Base-by-base conservation (phyloP, 148 eudicot genomes). In the Gaultheria prostrata region DNA sequence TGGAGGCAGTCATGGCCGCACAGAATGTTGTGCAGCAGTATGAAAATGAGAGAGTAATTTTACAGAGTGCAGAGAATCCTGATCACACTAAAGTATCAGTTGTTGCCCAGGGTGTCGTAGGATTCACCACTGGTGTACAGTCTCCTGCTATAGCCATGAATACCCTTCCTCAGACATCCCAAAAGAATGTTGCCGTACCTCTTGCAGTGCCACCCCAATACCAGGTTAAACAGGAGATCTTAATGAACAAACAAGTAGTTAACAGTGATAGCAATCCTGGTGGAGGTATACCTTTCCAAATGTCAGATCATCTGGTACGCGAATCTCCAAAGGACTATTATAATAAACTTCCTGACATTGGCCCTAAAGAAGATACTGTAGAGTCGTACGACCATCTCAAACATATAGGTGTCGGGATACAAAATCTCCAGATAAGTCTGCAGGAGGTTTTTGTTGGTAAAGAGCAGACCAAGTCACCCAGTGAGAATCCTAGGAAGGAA, bases 401-500 rank as follows among this genome's bases (percentile, higher is more conserved):
- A 79, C 93, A 90, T 76, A 86, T 90, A 61, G 94, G 90, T 65
- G 86, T 87, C 72, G 86, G 85, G 86, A 87, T 87, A 88, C 93
- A 91, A 84, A 87, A 89, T 88, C 84, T 90, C 81, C 85, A 20
- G 53, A 51, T 90, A 65, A 82, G 82, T 51, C 92, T 91, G 20
- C 73, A 87, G 39, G 95, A 91, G 39, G 67, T 83, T 78, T 56
- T 86, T 1, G 39, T 77, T 28, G 83, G 70, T 56, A 90, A 59
- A 84, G 91, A 89, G 74, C 90, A 88, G 46, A 84, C 45, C 65
- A 89, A 84, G 51, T 77, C 85, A 76, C 85, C 85, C 20, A 53
- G 84, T 75, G 88, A 86, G 65, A 89, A 85, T 78, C 73, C 80
- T 28, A 82, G 81, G 57, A 87, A 89, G 86, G 91, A 90, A 83